Evolutionary conservation across 805 yeast species (phyloP).

Genomic region (Metschnikowia henanensis): DNA sequence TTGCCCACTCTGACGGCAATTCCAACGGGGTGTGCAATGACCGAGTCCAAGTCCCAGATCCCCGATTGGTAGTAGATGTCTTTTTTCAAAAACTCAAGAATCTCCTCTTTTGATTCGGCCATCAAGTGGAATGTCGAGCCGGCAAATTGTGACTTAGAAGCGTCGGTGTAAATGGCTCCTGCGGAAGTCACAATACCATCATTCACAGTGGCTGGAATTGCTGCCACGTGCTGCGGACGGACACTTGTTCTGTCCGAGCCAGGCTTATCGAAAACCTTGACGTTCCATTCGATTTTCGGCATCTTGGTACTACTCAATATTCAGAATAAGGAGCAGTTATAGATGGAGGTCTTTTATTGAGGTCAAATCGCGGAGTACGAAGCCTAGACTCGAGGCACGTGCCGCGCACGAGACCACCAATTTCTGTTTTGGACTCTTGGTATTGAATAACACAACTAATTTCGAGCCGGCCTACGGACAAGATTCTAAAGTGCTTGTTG

Average conservation of each 20-base stretch:
- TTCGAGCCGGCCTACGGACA: no score
- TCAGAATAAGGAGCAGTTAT: no score
- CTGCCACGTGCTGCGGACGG: constrained; percentile 55
- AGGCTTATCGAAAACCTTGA: constrained; percentile 68
- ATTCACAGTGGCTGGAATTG: constrained; percentile 42
- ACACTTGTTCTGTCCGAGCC: constrained; percentile 53
- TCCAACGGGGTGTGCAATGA: constrained; percentile 54
- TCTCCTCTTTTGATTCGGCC: constrained; percentile 67
- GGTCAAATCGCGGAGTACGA: no score
- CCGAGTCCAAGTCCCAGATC: constrained; percentile 73
- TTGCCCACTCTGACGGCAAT: constrained; percentile 38
- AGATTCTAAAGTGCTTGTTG: no score
- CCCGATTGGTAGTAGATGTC: constrained; percentile 67
- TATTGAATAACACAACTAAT: no score
- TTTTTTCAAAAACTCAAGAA: constrained; percentile 57
- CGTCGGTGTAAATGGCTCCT: constrained; percentile 51
- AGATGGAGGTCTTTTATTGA: no score
- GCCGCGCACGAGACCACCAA: no score
- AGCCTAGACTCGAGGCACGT: no score
- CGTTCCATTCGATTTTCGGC: constrained; percentile 41
- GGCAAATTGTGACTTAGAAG: constrained; percentile 52
- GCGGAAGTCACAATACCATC: constrained; percentile 44
- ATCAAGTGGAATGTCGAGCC: constrained; percentile 66
- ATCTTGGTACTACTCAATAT: no score
- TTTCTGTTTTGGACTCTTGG: no score